These are phyloP conservation scores for Hyphodiscus hymeniophilus DNA, from an alignment of 495 filamentous ascomycete genomes.

Conservation along the genomic window DNA sequence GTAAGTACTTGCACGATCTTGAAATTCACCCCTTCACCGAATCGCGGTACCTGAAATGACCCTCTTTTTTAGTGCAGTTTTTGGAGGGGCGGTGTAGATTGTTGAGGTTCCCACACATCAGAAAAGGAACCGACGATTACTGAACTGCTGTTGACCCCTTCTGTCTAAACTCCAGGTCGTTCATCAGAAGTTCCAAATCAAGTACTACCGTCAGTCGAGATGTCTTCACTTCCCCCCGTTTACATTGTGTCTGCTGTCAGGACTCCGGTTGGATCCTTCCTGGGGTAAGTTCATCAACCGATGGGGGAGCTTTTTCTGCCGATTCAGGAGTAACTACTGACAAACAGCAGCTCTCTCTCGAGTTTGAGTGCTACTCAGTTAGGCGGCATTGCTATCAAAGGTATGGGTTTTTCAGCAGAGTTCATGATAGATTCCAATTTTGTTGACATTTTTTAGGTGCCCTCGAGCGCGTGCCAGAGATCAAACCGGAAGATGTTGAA, in stretches of 20 bases:
- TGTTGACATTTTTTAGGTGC: conserved; percentile 49
- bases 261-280: conserved; percentile 87
- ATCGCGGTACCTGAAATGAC: too few relatives aligned
- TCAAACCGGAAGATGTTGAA: conserved; percentile 80
- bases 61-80: neutral
- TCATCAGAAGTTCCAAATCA: neutral
- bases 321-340: conserved; percentile 19
- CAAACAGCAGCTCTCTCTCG: conserved; percentile 62
- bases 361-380: conserved; percentile 79
- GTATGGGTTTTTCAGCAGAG: too few relatives aligned
- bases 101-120: neutral
- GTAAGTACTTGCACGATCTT: too few relatives aligned
- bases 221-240: conserved; percentile 56
- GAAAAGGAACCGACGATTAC: neutral
- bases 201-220: conserved; percentile 12
- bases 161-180: neutral
- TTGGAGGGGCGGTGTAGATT: conserved; percentile 2
- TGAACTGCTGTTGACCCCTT: neutral
- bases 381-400: conserved; percentile 85
- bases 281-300: conserved; percentile 84
- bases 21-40: too few relatives aligned
- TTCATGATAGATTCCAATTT: too few relatives aligned
- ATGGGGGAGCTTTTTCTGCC: conserved; percentile 7
- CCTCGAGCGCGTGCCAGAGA: conserved; percentile 71
- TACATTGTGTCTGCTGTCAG: conserved; percentile 91